Evolutionary conservation across 352 stramenopile species (phyloP).

Genomic region (Pythium catenulatum): DNA sequence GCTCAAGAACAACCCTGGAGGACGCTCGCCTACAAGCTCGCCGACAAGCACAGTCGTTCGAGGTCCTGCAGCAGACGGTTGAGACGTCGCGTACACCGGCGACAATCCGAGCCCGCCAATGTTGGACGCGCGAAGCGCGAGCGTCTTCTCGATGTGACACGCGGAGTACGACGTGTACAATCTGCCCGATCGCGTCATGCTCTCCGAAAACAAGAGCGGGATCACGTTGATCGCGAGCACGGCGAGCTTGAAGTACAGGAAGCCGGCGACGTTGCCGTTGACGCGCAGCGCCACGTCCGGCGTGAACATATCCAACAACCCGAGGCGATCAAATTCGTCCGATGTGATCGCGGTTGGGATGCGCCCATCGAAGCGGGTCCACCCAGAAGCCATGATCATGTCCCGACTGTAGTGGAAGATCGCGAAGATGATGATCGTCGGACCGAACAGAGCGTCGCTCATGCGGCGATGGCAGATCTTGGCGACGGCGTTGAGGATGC

Average conservation of each 20-base stretch:
- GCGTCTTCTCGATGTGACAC: slow-evolving; percentile 47
- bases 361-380: slow-evolving; percentile 52
- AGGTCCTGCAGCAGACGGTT: too few relatives aligned
- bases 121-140: slow-evolving; percentile 54
- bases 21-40: too few relatives aligned
- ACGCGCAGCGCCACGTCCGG: slow-evolving; percentile 54
- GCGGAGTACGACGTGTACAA: background rate
- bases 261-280: slow-evolving; percentile 55
- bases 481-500: slow-evolving; percentile 61
- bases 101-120: slow-evolving; percentile 59
- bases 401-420: slow-evolving; percentile 58
- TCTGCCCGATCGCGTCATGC: slow-evolving; percentile 31
- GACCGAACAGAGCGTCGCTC: slow-evolving; percentile 60
- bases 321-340: slow-evolving; percentile 51
- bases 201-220: slow-evolving; percentile 38
- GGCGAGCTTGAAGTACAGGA: slow-evolving; percentile 61
- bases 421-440: slow-evolving; percentile 55
- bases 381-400: slow-evolving; percentile 12
- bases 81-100: slow-evolving; percentile 18
- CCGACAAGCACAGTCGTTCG: too few relatives aligned
- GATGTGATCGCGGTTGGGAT: slow-evolving; percentile 57
- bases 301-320: slow-evolving; percentile 51
- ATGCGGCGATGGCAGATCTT: slow-evolving; percentile 61
- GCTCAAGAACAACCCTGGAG: too few relatives aligned
- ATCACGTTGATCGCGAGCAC: slow-evolving; percentile 63